phyloP scores from a whole-genome alignment of 2,329 filamentous ascomycete genomes.

The Rhinocladiella similis region DNA sequence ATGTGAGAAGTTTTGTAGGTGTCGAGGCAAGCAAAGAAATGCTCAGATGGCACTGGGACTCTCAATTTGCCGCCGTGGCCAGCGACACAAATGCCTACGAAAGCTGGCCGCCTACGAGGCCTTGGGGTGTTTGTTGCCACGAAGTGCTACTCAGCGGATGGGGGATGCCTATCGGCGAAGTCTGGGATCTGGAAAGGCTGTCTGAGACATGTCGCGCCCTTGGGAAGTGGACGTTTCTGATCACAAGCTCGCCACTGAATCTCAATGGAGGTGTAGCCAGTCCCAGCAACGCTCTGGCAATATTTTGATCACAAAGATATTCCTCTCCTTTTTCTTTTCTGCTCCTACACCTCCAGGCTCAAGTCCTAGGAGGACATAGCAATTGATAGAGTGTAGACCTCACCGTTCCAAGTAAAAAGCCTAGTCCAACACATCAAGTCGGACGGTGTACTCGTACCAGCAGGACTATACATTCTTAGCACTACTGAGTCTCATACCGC shows the following conservation, averaged over 20 bases:
- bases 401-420: no score
- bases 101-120: background rate
- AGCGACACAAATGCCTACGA: background rate
- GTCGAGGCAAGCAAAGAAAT: conserved; percentile 1
- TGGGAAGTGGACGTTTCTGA: conserved; percentile 46
- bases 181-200: conserved; percentile 40
- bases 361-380: no score
- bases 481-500: no score
- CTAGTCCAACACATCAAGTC: no score
- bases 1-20: background rate
- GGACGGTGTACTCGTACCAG: no score
- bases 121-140: background rate
- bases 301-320: conserved; percentile 11
- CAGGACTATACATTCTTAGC: no score
- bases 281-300: conserved; percentile 23
- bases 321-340: no score
- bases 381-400: no score
- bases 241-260: conserved; percentile 38
- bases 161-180: conserved; percentile 29
- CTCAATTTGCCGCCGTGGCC: background rate
- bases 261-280: conserved; percentile 24
- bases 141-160: conserved; percentile 17
- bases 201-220: conserved; percentile 34
- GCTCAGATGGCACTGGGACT: background rate
- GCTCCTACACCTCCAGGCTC: no score